Base-by-base conservation (phyloP, 1,284 basidiomycete genomes). In the Volvariella surrecta region DNA sequence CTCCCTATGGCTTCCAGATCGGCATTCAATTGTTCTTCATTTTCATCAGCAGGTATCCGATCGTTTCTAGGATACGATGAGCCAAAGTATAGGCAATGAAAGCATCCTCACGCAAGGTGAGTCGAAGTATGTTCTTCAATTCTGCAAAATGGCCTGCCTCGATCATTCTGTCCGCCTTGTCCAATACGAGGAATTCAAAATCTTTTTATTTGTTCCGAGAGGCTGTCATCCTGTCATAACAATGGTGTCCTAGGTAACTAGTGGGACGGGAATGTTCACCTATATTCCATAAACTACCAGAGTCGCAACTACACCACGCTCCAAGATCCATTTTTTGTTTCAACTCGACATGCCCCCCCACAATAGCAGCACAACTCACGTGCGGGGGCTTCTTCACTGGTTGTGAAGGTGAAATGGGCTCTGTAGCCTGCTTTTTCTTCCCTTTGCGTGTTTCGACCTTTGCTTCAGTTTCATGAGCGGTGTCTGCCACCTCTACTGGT, bases 111-210 rank as follows among this genome's bases (percentile, higher is more conserved):
- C 88, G 74, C 39, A 86, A 65, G 1, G 90, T 96, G n/a, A 99
- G 70, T 11, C 83, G 77, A 28, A 99, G 69, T 45, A 99, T 97
- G 51, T 83, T 87, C 53, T 98, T 93, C 53, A 99, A 68, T 66
- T 99, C 96, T 10, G 82, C 88, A 58, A 96, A 99, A 63, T 99
- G 95, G 0, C 96, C 96, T 1, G 85, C 79, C 67, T 99, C 93
- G 40, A 99, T 87, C 95, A 99, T 98, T 16, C 96, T 76, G 63
- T 99, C 96, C 8, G 96, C 96, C 63, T 99, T 96, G 52, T 99
- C 96, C n/a, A 99, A 74, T 3, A 99, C 91, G 9, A 99, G 72
- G 62, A 91, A 95, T 38, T 76, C 74, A 40, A 95, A 65, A 6
- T 61, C 52, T 41, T n/a, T 72, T 76, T 24, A 94, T 70, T 48